phyloP scores from a whole-genome alignment of 108 stramenopile species.

The Cylindrotheca fusiformis region DNA sequence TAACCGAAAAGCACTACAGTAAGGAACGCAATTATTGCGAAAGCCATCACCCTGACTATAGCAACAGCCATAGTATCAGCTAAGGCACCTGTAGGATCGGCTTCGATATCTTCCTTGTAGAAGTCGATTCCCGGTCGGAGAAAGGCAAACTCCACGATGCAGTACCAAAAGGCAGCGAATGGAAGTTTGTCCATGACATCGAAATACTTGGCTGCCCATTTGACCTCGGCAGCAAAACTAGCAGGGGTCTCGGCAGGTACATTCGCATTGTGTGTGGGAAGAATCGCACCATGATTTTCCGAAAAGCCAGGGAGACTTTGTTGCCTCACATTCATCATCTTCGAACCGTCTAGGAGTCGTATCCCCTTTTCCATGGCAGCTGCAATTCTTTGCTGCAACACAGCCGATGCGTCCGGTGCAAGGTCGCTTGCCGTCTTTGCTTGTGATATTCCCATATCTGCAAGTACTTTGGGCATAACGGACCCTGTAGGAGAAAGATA shows the following conservation, averaged over 20 bases:
- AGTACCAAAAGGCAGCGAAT: constrained; percentile 35
- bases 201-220: constrained; percentile 23
- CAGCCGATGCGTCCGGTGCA: constrained; percentile 10
- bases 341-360: constrained; percentile 8
- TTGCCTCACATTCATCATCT: background rate
- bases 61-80: constrained; percentile 23
- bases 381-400: background rate
- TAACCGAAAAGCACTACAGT: constrained; percentile 7
- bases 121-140: constrained; percentile 39
- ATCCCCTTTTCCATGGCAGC: constrained; percentile 22
- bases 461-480: constrained; percentile 30
- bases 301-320: constrained; percentile 30
- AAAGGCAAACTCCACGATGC: constrained; percentile 46
- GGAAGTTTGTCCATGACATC: constrained; percentile 35
- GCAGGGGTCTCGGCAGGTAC: constrained; percentile 2
- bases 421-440: constrained; percentile 2
- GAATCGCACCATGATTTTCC: constrained; percentile 16
- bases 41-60: constrained; percentile 26
- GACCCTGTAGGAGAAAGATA: constrained; percentile 31
- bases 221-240: constrained; percentile 19
- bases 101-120: constrained; percentile 51
- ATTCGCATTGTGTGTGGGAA: constrained; percentile 2
- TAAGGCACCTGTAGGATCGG: constrained; percentile 31
- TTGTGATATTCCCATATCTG: constrained; percentile 10
- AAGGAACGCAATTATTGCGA: constrained; percentile 23